Conservation (phyloP, 495 filamentous ascomycete species). For the Neurospora sp. region DNA sequence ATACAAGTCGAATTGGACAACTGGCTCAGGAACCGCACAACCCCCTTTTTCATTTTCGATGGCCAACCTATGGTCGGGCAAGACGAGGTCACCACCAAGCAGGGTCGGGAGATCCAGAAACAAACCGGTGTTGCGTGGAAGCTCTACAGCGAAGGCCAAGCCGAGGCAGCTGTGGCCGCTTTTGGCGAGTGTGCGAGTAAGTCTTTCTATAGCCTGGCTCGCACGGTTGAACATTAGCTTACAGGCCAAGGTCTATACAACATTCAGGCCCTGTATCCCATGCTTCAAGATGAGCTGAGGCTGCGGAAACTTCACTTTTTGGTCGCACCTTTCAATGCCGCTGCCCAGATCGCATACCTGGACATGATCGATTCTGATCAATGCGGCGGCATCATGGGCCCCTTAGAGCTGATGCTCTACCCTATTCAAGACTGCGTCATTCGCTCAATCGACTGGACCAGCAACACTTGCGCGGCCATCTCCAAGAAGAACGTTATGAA, state of each 20-base stretch:
- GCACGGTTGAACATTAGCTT: constrained; percentile 7
- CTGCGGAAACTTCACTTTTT: constrained; percentile 64
- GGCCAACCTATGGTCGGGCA: constrained; percentile 68
- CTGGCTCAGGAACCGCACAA: constrained; percentile 54
- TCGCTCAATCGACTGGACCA: constrained; percentile 62
- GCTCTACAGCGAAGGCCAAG: constrained; percentile 70
- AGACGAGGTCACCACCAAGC: constrained; percentile 41
- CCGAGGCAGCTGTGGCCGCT: constrained; percentile 64
- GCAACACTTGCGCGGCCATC: constrained; percentile 56
- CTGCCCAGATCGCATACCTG: constrained; percentile 84
- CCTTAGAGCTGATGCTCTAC: constrained; percentile 81
- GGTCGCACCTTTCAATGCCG: constrained; percentile 82
- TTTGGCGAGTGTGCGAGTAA: constrained; percentile 72
- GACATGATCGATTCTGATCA: constrained; percentile 56
- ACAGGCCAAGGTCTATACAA: constrained; percentile 43
- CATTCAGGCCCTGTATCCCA: constrained; percentile 53
- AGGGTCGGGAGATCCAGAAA: constrained; percentile 36
- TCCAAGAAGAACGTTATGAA: constrained; percentile 59
- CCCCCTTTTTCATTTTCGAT: constrained; percentile 78
- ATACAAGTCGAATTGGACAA: constrained; percentile 64
- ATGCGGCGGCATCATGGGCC: constrained; percentile 70
- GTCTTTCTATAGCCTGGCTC: constrained; percentile 5
- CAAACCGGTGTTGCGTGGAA: constrained; percentile 63
- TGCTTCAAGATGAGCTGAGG: constrained; percentile 63
- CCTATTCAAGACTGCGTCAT: constrained; percentile 71